phyloP scores from a whole-genome alignment of 257 asterid species.

The Jacaranda copaia region DNA sequence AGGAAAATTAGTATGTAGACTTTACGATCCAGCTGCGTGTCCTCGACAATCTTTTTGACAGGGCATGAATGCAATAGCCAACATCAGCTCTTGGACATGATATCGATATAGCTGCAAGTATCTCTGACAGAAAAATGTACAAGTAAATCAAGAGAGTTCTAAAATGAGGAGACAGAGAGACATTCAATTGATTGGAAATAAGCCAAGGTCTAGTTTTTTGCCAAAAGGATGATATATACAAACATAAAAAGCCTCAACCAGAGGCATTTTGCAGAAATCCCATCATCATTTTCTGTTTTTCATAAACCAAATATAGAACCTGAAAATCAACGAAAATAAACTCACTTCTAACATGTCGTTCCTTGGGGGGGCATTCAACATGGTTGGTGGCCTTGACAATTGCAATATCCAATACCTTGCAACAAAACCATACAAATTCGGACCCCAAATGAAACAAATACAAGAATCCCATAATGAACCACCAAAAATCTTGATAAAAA shows the following conservation, averaged over 20 bases:
- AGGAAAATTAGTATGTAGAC: constrained; percentile 8
- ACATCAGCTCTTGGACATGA: constrained; percentile 92
- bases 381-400: constrained; percentile 94
- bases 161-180: neutral
- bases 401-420: constrained; percentile 88
- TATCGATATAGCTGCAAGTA: constrained; percentile 63
- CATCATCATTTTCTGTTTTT: neutral
- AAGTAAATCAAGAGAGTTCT: neutral
- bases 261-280: neutral
- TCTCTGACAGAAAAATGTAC: constrained; percentile 47
- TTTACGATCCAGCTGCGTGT: constrained; percentile 85
- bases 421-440: neutral
- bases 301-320: constrained; percentile 6
- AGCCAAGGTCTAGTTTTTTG: neutral
- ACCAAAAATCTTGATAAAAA: neutral
- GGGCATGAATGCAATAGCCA: constrained; percentile 88
- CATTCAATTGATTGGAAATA: neutral
- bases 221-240: neutral
- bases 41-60: constrained; percentile 75
- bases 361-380: constrained; percentile 86
- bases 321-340: constrained; percentile 22
- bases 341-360: constrained; percentile 92
- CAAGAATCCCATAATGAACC: neutral
- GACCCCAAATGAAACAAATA: neutral
- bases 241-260: neutral